A percentile compares a stretch with the other conserved stretches of the same genome.
Evolutionary conservation across 768 basidiomycete species (phyloP).

Genomic region (Mycena indigotica): DNA sequence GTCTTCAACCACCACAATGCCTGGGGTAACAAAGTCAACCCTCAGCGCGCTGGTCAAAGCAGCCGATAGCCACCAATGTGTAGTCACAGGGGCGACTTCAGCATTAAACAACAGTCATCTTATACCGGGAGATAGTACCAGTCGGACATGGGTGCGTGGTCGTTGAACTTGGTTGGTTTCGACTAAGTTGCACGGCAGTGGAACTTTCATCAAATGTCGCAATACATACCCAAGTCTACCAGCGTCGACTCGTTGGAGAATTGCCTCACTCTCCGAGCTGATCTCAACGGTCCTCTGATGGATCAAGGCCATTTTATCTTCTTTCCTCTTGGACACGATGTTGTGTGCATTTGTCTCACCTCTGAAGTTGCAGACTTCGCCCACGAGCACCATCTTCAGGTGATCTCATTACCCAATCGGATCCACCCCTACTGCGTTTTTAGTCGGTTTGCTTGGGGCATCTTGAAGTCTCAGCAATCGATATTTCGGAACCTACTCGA

Average conservation of each 20-base stretch:
- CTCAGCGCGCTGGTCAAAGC: not conserved
- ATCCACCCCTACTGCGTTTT: no score
- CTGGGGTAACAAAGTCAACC: not conserved
- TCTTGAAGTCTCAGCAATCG: no score
- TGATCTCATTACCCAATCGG: no score
- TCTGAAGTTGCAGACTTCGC: not conserved
- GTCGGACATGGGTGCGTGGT: slow-evolving; percentile 2
- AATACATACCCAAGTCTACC: not conserved
- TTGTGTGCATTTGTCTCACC: slow-evolving; percentile 8
- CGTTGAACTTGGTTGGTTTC: not conserved
- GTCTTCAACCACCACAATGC: not conserved
- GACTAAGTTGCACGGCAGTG: slow-evolving; percentile 8
- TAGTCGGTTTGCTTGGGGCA: no score
- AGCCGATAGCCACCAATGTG: slow-evolving; percentile 7
- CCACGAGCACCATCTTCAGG: no score
- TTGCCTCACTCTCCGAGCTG: slow-evolving; percentile 11
- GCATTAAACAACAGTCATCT: slow-evolving; percentile 4
- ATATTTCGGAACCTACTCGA: no score
- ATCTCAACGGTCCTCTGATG: slow-evolving; percentile 1
- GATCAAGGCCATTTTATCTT: slow-evolving; percentile 10
- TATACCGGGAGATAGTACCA: not conserved
- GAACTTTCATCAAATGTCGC: not conserved
- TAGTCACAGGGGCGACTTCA: slow-evolving; percentile 4
- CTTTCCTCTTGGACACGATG: not conserved
- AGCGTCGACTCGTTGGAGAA: slow-evolving; percentile 1